Evolutionary conservation across 2,329 filamentous ascomycete genomes (phyloP).

Genomic region (Stemphylium vesicarium): DNA sequence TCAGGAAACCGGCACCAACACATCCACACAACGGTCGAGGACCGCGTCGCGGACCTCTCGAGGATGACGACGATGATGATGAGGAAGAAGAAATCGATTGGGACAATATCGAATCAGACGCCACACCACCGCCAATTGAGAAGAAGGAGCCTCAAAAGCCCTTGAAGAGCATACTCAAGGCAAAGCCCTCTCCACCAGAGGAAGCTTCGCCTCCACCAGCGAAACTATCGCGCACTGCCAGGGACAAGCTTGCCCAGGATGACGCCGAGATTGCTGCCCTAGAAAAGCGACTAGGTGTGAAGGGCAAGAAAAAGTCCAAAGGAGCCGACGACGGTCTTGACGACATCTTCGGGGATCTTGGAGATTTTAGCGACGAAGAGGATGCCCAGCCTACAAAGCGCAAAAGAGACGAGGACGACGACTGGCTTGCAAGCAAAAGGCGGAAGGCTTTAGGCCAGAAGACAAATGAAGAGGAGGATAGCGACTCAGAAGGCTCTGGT

Average conservation of each 20-base stretch:
- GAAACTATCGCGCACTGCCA: slow-evolving; percentile 53
- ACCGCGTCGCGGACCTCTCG: slow-evolving; percentile 14
- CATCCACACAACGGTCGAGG: slow-evolving; percentile 25
- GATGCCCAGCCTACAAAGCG: slow-evolving; percentile 60
- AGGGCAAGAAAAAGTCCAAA: slow-evolving; percentile 71
- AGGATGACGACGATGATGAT: slow-evolving; percentile 23
- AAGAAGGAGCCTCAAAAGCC: slow-evolving; percentile 35
- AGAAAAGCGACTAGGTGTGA: slow-evolving; percentile 86
- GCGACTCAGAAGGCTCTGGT: slow-evolving; percentile 24
- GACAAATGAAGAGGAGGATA: slow-evolving; percentile 32
- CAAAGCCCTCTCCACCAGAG: slow-evolving; percentile 13
- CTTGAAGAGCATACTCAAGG: slow-evolving; percentile 40
- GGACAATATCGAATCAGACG: slow-evolving; percentile 45
- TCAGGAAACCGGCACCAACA: slow-evolving; percentile 18
- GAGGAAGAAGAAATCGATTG: slow-evolving; percentile 36
- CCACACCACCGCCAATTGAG: slow-evolving; percentile 23
- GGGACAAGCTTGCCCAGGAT: slow-evolving; percentile 72
- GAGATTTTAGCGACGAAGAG: slow-evolving; percentile 54
- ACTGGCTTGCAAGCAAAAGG: slow-evolving; percentile 66
- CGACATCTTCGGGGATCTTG: slow-evolving; percentile 73
- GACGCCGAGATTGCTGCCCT: slow-evolving; percentile 87
- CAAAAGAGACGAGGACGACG: slow-evolving; percentile 63
- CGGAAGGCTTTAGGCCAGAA: slow-evolving; percentile 54
- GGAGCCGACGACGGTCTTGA: slow-evolving; percentile 84
- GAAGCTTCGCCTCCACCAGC: slow-evolving; percentile 26